A percentile compares a stretch with the other conserved stretches of the same genome.
Evolutionary conservation across 2,329 filamentous ascomycete species (phyloP).

Genomic region (Microascus cirrosus): DNA sequence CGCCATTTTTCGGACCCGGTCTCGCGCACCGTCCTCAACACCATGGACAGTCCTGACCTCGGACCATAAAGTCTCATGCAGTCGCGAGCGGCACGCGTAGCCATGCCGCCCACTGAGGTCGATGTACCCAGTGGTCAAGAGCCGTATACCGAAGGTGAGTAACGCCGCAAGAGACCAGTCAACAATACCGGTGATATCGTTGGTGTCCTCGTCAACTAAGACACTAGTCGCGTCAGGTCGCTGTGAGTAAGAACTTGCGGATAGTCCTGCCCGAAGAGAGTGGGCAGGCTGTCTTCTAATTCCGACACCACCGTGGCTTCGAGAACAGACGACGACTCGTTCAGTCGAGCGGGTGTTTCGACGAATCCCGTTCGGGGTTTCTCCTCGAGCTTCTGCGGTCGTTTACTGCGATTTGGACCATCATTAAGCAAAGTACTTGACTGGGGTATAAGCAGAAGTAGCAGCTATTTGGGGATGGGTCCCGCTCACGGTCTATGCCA

Average conservation of each 20-base stretch:
- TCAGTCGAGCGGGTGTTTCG: too few relatives aligned
- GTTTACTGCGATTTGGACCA: too few relatives aligned
- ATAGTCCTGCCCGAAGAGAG: constrained; percentile 14
- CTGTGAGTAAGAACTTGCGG: constrained; percentile 17
- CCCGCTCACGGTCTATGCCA: too few relatives aligned
- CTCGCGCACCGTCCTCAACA: constrained; percentile 10
- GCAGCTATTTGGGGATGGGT: too few relatives aligned
- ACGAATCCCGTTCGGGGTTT: too few relatives aligned
- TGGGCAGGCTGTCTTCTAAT: constrained; percentile 11
- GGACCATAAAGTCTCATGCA: constrained; percentile 14
- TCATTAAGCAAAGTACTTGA: too few relatives aligned
- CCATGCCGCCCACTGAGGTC: constrained; percentile 14
- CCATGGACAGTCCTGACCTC: constrained; percentile 15
- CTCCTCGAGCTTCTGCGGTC: too few relatives aligned
- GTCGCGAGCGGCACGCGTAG: constrained; percentile 12
- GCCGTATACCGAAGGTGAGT: constrained; percentile 8
- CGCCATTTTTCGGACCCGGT: constrained; percentile 9
- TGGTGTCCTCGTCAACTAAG: constrained; percentile 13
- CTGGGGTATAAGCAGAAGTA: too few relatives aligned
- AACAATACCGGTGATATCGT: constrained; percentile 15
- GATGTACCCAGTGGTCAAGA: constrained; percentile 15
- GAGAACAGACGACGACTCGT: background rate
- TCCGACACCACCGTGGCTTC: constrained; percentile 7
- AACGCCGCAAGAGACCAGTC: constrained; percentile 16
- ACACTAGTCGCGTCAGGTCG: constrained; percentile 19